These are phyloP conservation scores for Microdochium bolleyi DNA, from an alignment of 2,329 filamentous ascomycete species.

Conservation along the genomic window DNA sequence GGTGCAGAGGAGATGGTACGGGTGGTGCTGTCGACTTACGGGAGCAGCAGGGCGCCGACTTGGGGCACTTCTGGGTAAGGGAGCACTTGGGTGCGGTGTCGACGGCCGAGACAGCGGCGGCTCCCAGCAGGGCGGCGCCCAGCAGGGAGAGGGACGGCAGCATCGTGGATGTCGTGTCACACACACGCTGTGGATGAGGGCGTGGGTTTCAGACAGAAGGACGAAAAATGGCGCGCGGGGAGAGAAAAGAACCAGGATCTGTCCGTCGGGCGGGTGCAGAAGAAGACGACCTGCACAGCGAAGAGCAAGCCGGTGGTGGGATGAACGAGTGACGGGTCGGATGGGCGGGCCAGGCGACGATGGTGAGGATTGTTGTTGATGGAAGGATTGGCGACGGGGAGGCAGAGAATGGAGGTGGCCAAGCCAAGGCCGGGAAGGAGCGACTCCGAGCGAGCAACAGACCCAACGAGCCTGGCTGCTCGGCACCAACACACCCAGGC, in stretches of 20 bases:
- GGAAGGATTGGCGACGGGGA: too few relatives aligned
- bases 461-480: background rate
- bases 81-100: slow-evolving; percentile 30
- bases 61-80: slow-evolving; percentile 55
- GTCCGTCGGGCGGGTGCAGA: too few relatives aligned
- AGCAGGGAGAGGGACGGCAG: slow-evolving; percentile 18
- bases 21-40: slow-evolving; percentile 44
- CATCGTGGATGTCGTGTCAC: too few relatives aligned
- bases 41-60: slow-evolving; percentile 69
- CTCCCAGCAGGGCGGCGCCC: slow-evolving; percentile 29
- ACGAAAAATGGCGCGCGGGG: background rate
- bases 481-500: background rate
- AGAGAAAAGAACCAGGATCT: too few relatives aligned
- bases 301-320: background rate
- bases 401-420: background rate
- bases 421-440: too few relatives aligned
- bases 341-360: background rate
- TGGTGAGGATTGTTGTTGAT: background rate
- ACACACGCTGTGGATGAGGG: background rate
- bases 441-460: too few relatives aligned
- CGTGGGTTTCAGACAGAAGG: background rate
- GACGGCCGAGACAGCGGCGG: slow-evolving; percentile 26
- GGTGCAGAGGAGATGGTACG: background rate
- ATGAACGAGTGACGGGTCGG: background rate
- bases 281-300: background rate